Percentiles rank a stretch among this genome's conserved stretches.
Evolutionary conservation across 768 basidiomycete species (phyloP).

Genomic region (Kwoniella dendrophila): DNA sequence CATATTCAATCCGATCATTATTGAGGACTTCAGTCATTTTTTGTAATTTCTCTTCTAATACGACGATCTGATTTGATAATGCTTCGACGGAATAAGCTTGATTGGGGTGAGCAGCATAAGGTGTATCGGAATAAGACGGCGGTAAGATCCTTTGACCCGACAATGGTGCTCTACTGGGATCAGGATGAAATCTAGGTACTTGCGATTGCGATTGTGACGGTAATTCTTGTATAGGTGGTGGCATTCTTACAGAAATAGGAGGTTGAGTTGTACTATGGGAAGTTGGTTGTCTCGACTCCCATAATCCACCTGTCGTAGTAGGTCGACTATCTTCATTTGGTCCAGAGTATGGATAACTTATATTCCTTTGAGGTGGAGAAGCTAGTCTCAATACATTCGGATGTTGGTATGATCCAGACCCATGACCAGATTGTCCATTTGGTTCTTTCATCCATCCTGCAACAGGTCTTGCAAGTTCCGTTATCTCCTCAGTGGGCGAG

Average conservation of each 20-base stretch:
- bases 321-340: conserved; percentile 15
- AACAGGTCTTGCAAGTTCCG: conserved; percentile 15
- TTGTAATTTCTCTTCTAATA: conserved; percentile 35
- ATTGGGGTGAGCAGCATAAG: conserved; percentile 28
- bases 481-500: conserved; percentile 36
- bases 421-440: background rate
- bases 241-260: conserved; percentile 7
- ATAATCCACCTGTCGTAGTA: conserved; percentile 10
- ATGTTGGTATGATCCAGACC: conserved; percentile 9
- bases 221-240: conserved; percentile 1
- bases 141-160: conserved; percentile 10
- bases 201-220: conserved; percentile 6
- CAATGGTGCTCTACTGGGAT: conserved; percentile 23
- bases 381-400: conserved; percentile 4
- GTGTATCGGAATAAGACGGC: conserved; percentile 23
- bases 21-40: conserved; percentile 28
- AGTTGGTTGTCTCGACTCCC: conserved; percentile 24
- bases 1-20: conserved; percentile 36
- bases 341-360: conserved; percentile 2
- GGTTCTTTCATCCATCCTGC: conserved; percentile 47
- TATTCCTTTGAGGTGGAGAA: conserved; percentile 7
- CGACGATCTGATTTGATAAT: conserved; percentile 26
- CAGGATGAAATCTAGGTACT: conserved; percentile 26
- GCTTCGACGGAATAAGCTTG: conserved; percentile 12
- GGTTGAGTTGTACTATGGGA: background rate